phyloP scores from a whole-genome alignment of 495 filamentous ascomycete species.

The Neurospora sp. region DNA sequence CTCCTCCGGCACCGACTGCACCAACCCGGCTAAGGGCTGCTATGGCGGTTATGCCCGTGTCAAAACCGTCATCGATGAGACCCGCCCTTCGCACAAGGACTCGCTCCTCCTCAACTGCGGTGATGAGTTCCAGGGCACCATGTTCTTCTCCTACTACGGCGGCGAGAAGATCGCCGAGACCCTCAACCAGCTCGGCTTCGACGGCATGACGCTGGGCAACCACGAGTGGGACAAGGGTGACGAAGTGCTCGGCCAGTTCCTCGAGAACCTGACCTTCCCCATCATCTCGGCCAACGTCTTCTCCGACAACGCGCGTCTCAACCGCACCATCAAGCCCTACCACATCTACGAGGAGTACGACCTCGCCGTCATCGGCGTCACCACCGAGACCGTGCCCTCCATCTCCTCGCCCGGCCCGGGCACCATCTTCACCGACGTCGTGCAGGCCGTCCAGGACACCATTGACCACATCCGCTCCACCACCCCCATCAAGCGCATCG shows the following conservation, averaged over 20 bases:
- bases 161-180: slow-evolving; percentile 54
- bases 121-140: slow-evolving; percentile 52
- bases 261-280: slow-evolving; percentile 49
- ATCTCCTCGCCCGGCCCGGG: slow-evolving; percentile 41
- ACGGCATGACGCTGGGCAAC: slow-evolving; percentile 52
- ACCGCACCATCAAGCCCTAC: slow-evolving; percentile 45
- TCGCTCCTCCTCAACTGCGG: slow-evolving; percentile 46
- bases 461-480: slow-evolving; percentile 40
- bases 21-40: slow-evolving; percentile 38
- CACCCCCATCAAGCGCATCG: slow-evolving; percentile 43
- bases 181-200: slow-evolving; percentile 48
- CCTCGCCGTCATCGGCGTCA: slow-evolving; percentile 48
- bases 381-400: slow-evolving; percentile 41
- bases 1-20: slow-evolving; percentile 45
- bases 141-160: slow-evolving; percentile 48
- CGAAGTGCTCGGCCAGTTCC: slow-evolving; percentile 39
- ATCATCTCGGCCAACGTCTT: slow-evolving; percentile 45
- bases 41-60: slow-evolving; percentile 50
- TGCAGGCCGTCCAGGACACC: slow-evolving; percentile 41
- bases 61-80: slow-evolving; percentile 39
- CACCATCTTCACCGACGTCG: slow-evolving; percentile 41
- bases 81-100: slow-evolving; percentile 40
- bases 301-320: slow-evolving; percentile 39
- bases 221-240: slow-evolving; percentile 49
- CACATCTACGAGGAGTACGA: slow-evolving; percentile 44